Evolutionary conservation across 2,329 filamentous ascomycete species (phyloP).

Genomic region (Colletotrichum musae): DNA sequence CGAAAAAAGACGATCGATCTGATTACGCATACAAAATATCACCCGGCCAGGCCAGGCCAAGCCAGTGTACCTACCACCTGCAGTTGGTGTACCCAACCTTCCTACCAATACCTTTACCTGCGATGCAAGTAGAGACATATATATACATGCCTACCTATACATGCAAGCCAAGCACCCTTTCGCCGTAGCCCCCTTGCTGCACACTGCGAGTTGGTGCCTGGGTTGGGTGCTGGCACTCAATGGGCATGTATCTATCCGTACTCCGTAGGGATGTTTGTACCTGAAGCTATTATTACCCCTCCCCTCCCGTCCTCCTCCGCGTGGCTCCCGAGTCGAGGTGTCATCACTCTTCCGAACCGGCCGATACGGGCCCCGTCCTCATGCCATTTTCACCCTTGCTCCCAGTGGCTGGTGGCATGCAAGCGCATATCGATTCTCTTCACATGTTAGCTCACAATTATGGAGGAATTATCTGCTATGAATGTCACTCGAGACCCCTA

Average conservation of each 20-base stretch:
- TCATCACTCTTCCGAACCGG: constrained; percentile 39
- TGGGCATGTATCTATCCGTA: not conserved
- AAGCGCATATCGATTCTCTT: constrained; percentile 19
- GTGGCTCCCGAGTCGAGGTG: constrained; percentile 39
- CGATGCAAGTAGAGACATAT: not conserved
- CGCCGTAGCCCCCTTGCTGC: constrained; percentile 16
- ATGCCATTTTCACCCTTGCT: constrained; percentile 19
- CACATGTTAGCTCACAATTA: constrained; percentile 27
- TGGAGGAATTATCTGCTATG: constrained; percentile 28
- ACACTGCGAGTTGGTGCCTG: not conserved
- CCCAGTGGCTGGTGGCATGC: constrained; percentile 31
- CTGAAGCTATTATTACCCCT: too few relatives aligned
- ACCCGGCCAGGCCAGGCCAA: too few relatives aligned
- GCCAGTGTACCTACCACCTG: too few relatives aligned
- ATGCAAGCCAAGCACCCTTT: constrained; percentile 4
- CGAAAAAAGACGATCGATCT: constrained; percentile 8
- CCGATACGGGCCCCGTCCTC: constrained; percentile 29
- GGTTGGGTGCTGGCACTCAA: not conserved
- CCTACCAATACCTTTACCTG: too few relatives aligned
- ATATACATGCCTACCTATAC: constrained; percentile 8
- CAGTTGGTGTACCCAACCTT: too few relatives aligned
- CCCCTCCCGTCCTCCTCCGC: not conserved
- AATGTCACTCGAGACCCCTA: constrained; percentile 25
- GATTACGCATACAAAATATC: constrained; percentile 11
- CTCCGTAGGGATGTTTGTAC: not conserved